A percentile compares a stretch with the other conserved stretches of the same genome.
phyloP scores from a whole-genome alignment of 768 basidiomycete genomes.

The Mycena latifolia region DNA sequence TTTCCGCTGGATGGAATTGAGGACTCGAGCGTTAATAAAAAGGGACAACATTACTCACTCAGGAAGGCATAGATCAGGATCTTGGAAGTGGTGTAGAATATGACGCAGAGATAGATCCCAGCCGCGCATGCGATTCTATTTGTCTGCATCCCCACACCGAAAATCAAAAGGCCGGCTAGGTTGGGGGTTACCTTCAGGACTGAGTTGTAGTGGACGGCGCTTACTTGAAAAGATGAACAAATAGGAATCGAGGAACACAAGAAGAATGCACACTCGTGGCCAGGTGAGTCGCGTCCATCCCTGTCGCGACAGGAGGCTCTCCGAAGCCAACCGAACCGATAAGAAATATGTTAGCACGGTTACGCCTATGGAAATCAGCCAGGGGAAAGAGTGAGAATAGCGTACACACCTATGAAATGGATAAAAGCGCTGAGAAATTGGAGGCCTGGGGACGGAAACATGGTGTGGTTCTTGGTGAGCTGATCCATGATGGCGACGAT shows the following conservation, averaged over 20 bases:
- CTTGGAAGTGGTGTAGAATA: slow-evolving; percentile 56
- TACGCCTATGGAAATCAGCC: slow-evolving; percentile 4
- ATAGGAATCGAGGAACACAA: slow-evolving; percentile 28
- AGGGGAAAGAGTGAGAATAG: background rate
- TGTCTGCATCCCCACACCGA: slow-evolving; percentile 57
- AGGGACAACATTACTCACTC: slow-evolving; percentile 41
- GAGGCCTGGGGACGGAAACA: background rate
- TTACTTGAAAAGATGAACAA: slow-evolving; percentile 25
- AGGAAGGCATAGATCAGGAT: slow-evolving; percentile 62
- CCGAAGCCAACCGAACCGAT: background rate
- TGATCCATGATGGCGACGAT: too few species aligned
- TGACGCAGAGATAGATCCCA: slow-evolving; percentile 59
- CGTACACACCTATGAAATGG: background rate
- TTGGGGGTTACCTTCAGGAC: background rate
- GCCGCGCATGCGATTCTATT: slow-evolving; percentile 51
- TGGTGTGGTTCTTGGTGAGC: too few species aligned
- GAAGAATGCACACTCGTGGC: slow-evolving; percentile 27
- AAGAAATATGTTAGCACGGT: slow-evolving; percentile 26
- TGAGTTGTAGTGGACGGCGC: background rate
- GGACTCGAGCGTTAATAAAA: slow-evolving; percentile 1
- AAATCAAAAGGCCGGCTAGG: slow-evolving; percentile 56
- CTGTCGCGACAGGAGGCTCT: slow-evolving; percentile 7
- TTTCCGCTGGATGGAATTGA: slow-evolving; percentile 53
- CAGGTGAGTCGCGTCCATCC: slow-evolving; percentile 17
- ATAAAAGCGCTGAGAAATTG: background rate